Base-by-base conservation (phyloP, 768 basidiomycete genomes). In the Rhodosporidiobolus sp. region DNA sequence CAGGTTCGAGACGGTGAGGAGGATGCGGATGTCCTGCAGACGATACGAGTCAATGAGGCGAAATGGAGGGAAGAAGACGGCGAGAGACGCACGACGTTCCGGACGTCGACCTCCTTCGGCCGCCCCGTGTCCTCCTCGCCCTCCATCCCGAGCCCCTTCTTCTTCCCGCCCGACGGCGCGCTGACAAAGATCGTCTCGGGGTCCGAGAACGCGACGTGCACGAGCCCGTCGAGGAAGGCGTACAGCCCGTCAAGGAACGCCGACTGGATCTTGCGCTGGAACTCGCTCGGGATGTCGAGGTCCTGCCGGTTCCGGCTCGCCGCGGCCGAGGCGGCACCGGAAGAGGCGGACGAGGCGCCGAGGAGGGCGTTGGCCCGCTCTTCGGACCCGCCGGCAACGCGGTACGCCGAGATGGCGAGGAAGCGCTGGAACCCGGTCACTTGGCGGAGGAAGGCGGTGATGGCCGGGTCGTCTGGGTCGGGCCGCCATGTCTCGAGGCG, bases 1-100 rank as follows among this genome's bases (percentile, higher is more conserved):
- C 76, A 98, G 88, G 80, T 98, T 97, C 24, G 92, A 91, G 45
- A 97, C 84, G 53, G 96, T 92, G 52, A 97, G 83, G 24, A 99
- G 85, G 57, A 94, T 84, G 56, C 95, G 87, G 22, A 86, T 90
- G 78, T 95, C 90, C 94, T 96, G 64, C 58, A 30, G 7, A 28
- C 2, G 24, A n/a, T 30, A 49, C 48, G 26, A n/a, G 52, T 24
- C 0, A 32, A 28, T 19, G 38, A 35, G 26, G 14, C 4, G 14
- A 48, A 10, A 53, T 38, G 26, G 32, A 26, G 8, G 62, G 17
- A 6, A 14, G 48, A 6, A 8, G 26, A 34, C 11, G 30, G 50
- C 16, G 22, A 30, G 43, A 22, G 4, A 59, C 72, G 69, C 54
- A 78, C 73, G 46, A 72, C 71, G 59, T 76, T 65, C 38, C 70